Percentiles rank a stretch among this genome's conserved stretches.
These are phyloP conservation scores for Cornus kousa DNA, from an alignment of 148 eudicot genomes.

Conservation along the genomic window DNA sequence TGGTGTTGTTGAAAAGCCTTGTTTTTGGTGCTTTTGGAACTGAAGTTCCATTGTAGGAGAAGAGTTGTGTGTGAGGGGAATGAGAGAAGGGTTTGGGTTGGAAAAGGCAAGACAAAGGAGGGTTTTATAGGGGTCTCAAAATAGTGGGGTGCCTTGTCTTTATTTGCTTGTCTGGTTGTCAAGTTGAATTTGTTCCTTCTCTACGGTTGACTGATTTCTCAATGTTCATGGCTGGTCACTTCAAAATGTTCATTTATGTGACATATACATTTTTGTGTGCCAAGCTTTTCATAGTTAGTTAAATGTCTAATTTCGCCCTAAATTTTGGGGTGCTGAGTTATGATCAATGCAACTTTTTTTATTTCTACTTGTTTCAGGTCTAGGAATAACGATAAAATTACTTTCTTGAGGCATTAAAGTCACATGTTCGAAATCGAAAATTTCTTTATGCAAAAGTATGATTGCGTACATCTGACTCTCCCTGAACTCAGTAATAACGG, in stretches of 20 bases:
- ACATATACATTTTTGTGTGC: too few species aligned
- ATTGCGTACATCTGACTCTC: too few species aligned
- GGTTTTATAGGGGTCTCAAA: background rate
- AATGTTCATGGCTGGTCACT: background rate
- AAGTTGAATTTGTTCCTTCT: slow-evolving; percentile 4
- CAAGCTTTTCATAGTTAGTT: background rate
- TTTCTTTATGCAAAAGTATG: too few species aligned
- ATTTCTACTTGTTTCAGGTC: too few species aligned
- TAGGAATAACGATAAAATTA: too few species aligned
- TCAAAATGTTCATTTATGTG: background rate
- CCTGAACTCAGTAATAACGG: too few species aligned
- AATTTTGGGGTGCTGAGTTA: background rate
- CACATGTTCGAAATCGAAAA: too few species aligned
- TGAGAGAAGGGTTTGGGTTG: background rate
- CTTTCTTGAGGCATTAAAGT: too few species aligned
- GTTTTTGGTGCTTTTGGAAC: slow-evolving; percentile 25
- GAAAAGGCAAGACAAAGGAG: background rate
- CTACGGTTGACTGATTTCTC: slow-evolving; percentile 22
- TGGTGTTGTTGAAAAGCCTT: slow-evolving; percentile 1
- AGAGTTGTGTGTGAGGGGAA: background rate
- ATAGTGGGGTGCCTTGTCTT: slow-evolving; percentile 26
- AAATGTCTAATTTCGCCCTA: background rate
- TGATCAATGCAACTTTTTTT: too few species aligned
- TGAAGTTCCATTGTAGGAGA: slow-evolving; percentile 31
- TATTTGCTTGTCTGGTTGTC: slow-evolving; percentile 7